Percentiles rank a stretch among this genome's conserved stretches.
These are phyloP conservation scores for Fusarium devonianum DNA, from an alignment of 2,329 filamentous ascomycete genomes.

Conservation along the genomic window DNA sequence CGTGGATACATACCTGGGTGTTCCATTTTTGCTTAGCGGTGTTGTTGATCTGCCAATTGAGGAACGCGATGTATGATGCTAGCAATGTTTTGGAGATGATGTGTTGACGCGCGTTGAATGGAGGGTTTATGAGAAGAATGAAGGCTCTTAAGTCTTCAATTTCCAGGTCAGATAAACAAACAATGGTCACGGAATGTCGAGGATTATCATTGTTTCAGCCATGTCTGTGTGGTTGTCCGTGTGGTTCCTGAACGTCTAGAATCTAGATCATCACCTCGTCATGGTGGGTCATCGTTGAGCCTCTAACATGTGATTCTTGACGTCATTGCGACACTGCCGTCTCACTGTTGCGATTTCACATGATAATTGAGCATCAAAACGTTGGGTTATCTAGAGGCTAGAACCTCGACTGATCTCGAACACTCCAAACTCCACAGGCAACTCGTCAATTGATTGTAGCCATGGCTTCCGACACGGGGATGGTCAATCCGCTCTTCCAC, in stretches of 20 bases:
- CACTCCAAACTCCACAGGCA: background rate
- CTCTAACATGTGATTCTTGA: conserved; percentile 35
- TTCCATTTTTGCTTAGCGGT: conserved; percentile 40
- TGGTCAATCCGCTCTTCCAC: conserved; percentile 55
- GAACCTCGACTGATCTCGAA: background rate
- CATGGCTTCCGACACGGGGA: conserved; percentile 45
- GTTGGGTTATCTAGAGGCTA: conserved; percentile 1
- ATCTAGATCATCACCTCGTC: conserved; percentile 30
- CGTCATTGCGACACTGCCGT: conserved; percentile 35
- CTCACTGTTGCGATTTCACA: conserved; percentile 19
- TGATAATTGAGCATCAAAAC: background rate
- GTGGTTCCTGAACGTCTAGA: background rate
- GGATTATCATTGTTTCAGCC: conserved; percentile 27
- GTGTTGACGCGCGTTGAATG: background rate
- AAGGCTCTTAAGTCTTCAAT: background rate
- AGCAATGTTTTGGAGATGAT: conserved; percentile 1
- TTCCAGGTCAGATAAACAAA: background rate
- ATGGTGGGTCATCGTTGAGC: conserved; percentile 3
- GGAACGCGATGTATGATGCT: background rate
- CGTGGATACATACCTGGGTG: conserved; percentile 49
- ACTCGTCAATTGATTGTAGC: background rate
- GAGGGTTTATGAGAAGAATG: background rate
- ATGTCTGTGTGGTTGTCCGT: conserved; percentile 18
- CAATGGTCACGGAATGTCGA: conserved; percentile 18
- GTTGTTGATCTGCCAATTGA: background rate